Base-by-base conservation (phyloP, 2,329 filamentous ascomycete genomes). In the Aspergillus sp. region DNA sequence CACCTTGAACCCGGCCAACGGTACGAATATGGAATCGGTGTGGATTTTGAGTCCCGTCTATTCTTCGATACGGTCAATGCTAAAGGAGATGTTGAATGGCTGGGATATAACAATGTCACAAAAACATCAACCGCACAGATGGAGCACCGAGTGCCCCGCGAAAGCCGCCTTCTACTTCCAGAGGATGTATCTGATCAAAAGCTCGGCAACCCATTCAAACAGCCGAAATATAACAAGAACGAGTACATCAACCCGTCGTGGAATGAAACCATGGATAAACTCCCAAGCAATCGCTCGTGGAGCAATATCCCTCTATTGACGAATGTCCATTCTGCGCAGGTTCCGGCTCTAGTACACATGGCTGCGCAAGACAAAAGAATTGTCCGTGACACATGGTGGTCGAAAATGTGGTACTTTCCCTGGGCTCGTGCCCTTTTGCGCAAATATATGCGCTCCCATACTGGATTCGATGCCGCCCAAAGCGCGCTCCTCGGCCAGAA, bases 31-130 rank as follows among this genome's bases (percentile, higher is more conserved):
- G 77, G 78, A 3, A 79, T 84, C 12, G 80, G 81, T 3, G 70
- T 84, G 7, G 82, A 84, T 66, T 83, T 81, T 63, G 73, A 78
- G 47, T 80, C 81, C 6, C 70, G 75, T 1, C 72, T 84, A 2
- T 83, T 83, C 66, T 77, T 79, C 66, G 79, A 74, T 49, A 76
- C 76, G 60, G 67, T 72, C 8, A 68, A 76, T 31, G 70, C 75
- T 2, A 69, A 73, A 17, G 61, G 62, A 31, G 77, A 79, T 52
- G 64, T 79, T 15, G 74, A 74, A 56, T 79, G 73, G 73, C 62
- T 79, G 44, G 65, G 66, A 41, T 78, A 75, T 61, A 70, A 71
- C 58, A 74, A 78, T 48, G 65, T 73, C 53, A 66, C 67, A 14
- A 71, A 67, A 39, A 69, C 74, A n/a, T 72, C 73, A 6, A 56